Evolutionary conservation across 805 yeast genomes (phyloP).

Genomic region (Millerozyma acaciae): DNA sequence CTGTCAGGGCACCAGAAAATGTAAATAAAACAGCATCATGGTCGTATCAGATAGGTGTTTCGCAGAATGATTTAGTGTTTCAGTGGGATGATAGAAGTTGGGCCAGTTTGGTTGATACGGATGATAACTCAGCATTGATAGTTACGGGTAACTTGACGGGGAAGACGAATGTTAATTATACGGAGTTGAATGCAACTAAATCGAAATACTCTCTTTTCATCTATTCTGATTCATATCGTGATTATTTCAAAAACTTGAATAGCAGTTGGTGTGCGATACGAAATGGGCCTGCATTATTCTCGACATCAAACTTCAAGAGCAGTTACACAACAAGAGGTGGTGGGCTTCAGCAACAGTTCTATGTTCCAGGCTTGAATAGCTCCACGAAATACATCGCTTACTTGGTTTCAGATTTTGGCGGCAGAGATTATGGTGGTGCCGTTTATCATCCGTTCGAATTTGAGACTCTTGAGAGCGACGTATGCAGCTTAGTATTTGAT

Average conservation of each 20-base stretch:
- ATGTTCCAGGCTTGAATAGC: slow-evolving; percentile 54
- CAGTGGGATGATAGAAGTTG: slow-evolving; percentile 64
- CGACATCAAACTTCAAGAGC: slow-evolving; percentile 19
- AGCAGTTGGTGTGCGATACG: slow-evolving; percentile 71
- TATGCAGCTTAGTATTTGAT: slow-evolving; percentile 73
- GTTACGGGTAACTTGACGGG: slow-evolving; percentile 51
- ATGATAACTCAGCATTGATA: slow-evolving; percentile 61
- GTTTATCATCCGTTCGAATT: slow-evolving; percentile 56
- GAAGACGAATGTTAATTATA: slow-evolving; percentile 8
- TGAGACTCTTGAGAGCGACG: slow-evolving; percentile 46
- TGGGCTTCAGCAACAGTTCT: slow-evolving; percentile 57
- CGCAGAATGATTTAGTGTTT: slow-evolving; percentile 58
- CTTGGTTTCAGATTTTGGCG: slow-evolving; percentile 49
- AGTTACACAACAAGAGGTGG: slow-evolving; percentile 44
- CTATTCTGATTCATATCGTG: slow-evolving; percentile 38
- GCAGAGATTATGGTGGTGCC: slow-evolving; percentile 52
- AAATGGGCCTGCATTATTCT: slow-evolving; percentile 43
- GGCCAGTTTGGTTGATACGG: slow-evolving; percentile 64
- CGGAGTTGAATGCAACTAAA: slow-evolving; percentile 18
- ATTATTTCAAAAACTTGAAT: slow-evolving; percentile 37
- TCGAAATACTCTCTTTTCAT: slow-evolving; percentile 42
- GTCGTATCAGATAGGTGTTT: slow-evolving; percentile 65
- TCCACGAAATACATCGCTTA: slow-evolving; percentile 64
- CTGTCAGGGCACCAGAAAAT: slow-evolving; percentile 39
- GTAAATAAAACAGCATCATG: slow-evolving; percentile 39